Evolutionary conservation across 495 filamentous ascomycete genomes (phyloP), one percentile per base, ranked within the genome.

Genomic region (Hypoxylon lienhwacheense): DNA sequence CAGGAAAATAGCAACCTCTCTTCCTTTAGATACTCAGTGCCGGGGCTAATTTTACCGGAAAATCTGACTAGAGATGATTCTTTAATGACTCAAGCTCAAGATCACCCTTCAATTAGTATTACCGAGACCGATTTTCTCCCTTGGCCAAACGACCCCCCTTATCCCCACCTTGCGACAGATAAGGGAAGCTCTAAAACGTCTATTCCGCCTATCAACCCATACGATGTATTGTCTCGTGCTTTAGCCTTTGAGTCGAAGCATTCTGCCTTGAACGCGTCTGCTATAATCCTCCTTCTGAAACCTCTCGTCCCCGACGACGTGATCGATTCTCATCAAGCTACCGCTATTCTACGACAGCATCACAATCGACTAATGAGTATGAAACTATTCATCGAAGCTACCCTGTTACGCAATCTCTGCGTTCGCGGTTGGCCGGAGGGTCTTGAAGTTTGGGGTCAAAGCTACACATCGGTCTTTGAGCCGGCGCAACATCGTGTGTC

Each of bases 351-450:
- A 48, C 73, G 79, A 21, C 75, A 82, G 28, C 86, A 88, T 61
- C 85, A 90, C 61, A 73, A 77, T 22, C 80, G 82, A 3, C 80
- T 91, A 0, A 76, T 82, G 59, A 73, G 69, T 31, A 80, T 88
- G 59, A 78, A 79, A 33, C 78, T 89, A 64, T 83, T 85, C 61
- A 64, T 81, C 28, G 83, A 88, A 61, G 86, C 88, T 15, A 77
- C 85, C 4, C 74, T 85, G 22, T 76, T 91, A 10, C 85, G 87
- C 2, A 83, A 88, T 21, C 72, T 85, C 20, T 87, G 82, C 52
- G 78, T 75, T 41, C 61, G 72, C 16, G 79, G 61, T 40, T 82
- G 61, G 76, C 73, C 74, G 0, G 64, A 65, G 24, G 75, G 70
- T 5, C 63, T 78, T 17, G 64, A 70, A 0, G 41, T 48, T 7